A percentile compares a stretch with the other conserved stretches of the same genome.
phyloP scores from a whole-genome alignment of 805 yeast genomes.

The Kazachstania taianensis region DNA sequence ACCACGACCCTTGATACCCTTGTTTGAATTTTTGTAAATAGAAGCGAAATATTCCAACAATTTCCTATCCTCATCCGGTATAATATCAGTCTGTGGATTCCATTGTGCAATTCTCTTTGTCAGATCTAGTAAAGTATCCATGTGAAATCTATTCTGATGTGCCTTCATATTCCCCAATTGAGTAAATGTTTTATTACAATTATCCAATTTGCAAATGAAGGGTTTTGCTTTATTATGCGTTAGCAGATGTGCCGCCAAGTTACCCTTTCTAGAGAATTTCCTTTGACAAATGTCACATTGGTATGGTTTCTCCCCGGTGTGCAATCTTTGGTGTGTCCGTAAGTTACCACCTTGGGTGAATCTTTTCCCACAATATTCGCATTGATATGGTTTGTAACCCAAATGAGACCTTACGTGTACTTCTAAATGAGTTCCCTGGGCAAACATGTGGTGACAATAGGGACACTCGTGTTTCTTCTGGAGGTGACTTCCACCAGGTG shows the following conservation, averaged over 20 bases:
- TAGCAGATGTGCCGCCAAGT: conserved; percentile 75
- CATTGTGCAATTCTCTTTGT: conserved; percentile 59
- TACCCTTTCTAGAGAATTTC: conserved; percentile 81
- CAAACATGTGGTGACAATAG: conserved; percentile 69
- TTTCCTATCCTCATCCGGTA: conserved; percentile 57
- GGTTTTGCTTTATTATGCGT: conserved; percentile 78
- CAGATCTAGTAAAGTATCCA: conserved; percentile 54
- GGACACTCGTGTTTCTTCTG: conserved; percentile 39
- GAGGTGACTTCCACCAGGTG: background rate
- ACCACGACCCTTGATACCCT: conserved; percentile 90
- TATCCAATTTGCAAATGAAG: conserved; percentile 66
- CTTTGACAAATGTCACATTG: conserved; percentile 67
- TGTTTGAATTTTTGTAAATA: conserved; percentile 77
- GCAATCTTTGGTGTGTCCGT: conserved; percentile 74
- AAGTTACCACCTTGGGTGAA: conserved; percentile 89
- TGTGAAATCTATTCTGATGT: conserved; percentile 85
- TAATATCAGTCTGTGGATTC: conserved; percentile 36
- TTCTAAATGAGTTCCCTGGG: conserved; percentile 85
- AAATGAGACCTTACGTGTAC: conserved; percentile 83
- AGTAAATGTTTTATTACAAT: conserved; percentile 75
- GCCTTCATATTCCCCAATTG: conserved; percentile 90
- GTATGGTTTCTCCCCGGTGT: conserved; percentile 89
- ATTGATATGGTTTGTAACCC: conserved; percentile 75
- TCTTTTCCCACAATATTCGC: conserved; percentile 66
- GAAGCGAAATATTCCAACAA: conserved; percentile 68